phyloP scores from a whole-genome alignment of 306 rosid species.

The Acacia crassicarpa region DNA sequence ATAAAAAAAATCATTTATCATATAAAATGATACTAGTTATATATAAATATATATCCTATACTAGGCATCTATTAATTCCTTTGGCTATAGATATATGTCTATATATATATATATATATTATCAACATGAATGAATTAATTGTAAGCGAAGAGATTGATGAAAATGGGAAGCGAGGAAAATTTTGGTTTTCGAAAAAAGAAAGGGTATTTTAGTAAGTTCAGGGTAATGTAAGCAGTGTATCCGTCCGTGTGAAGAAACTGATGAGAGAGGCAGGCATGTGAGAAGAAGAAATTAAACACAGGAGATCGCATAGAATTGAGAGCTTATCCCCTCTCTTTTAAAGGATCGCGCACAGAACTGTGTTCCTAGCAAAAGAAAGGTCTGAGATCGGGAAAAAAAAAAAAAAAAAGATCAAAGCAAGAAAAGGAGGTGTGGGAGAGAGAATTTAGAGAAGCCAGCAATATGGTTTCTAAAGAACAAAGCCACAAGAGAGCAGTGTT shows the following conservation, averaged over 20 bases:
- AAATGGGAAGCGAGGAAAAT: not conserved
- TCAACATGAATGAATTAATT: not conserved
- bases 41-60: not conserved
- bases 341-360: conserved; percentile 31
- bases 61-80: not conserved
- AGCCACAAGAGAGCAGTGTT: conserved; percentile 48
- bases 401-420: not conserved
- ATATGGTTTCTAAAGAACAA: conserved; percentile 81
- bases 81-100: not conserved
- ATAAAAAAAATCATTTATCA: not conserved
- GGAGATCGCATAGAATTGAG: conserved; percentile 53
- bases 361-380: conserved; percentile 20
- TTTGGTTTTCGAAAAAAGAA: not conserved
- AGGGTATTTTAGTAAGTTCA: conserved; percentile 52
- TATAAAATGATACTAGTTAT: not conserved
- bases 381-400: not conserved
- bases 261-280: conserved; percentile 8
- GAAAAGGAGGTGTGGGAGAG: conserved; percentile 1
- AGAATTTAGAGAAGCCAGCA: not conserved
- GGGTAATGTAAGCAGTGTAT: not conserved
- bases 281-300: conserved; percentile 47
- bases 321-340: conserved; percentile 48
- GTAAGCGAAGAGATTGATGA: not conserved
- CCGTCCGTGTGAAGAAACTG: conserved; percentile 28
- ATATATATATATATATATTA: not conserved